Base-by-base conservation (phyloP, 2,329 filamentous ascomycete genomes). In the Xylaria sp. region DNA sequence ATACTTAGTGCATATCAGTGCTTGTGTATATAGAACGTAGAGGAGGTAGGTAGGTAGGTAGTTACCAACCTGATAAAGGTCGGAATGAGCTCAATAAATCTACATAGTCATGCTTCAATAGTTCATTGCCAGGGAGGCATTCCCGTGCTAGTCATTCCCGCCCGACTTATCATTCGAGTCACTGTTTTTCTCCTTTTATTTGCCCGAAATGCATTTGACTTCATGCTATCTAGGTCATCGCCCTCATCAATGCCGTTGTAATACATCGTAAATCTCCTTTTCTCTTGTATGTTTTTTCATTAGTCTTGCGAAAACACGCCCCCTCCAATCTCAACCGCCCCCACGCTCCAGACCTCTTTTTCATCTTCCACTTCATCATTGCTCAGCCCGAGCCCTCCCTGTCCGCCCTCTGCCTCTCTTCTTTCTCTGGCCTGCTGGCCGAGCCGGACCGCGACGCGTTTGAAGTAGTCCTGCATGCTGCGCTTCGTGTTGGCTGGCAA, bases 391-490 rank as follows among this genome's bases (percentile, higher is more conserved):
- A 98, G 74, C 0, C 93, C 92, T 47, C 93, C 93, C 60, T 89
- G 85, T 7, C 94, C 95, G 64, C 93, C 94, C 74, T 97, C 93
- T 0, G 95, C 95, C 69, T 97, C 93, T 72, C 87, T 90, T 70
- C 95, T 85, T 79, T 99, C 95, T 64, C 92, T 85, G 1, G 91
- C 93, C 75, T 98, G 95, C 17, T 82, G 85, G n/a, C 91, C 94
- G 19, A 98, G 79, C 69, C 93, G 86, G 71, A 94, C 76, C 1
- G 92, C 92, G 66, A 99, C 91, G 41, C 95, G 84, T 83, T 97
- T 97, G 80, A 98, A 98, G 79, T 99, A 99, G 76, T 99, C 95
- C 61, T 89, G 85, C 90, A 99, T 97, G 75, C 90, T 93, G 69
- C 94, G 85, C 83, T 96, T 95, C 17, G 87, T 87, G 40, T 86